Evolutionary conservation across 805 yeast species (phyloP).

Genomic region (Ogataea methanolica): DNA sequence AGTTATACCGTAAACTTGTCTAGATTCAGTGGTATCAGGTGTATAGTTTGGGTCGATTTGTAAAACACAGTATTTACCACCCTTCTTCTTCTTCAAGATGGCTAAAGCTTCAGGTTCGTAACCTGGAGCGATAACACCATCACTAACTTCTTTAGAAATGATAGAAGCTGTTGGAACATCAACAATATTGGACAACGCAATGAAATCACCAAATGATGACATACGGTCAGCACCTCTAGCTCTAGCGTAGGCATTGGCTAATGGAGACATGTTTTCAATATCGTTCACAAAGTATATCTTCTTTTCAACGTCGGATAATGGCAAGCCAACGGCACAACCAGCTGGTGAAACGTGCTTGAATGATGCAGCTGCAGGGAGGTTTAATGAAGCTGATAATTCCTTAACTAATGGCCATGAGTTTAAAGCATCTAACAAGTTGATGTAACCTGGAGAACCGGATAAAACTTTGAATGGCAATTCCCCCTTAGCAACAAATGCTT

Average conservation of each 20-base stretch:
- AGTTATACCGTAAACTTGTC: slow-evolving; percentile 95
- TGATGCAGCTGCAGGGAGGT: slow-evolving; percentile 97
- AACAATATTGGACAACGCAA: slow-evolving; percentile 94
- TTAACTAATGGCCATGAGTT: slow-evolving; percentile 99
- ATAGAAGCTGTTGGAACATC: slow-evolving; percentile 95
- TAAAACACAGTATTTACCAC: slow-evolving; percentile 93
- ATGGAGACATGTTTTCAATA: slow-evolving; percentile 90
- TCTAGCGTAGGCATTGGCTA: slow-evolving; percentile 97
- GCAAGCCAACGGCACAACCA: slow-evolving; percentile 96
- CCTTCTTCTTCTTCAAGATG: slow-evolving; percentile 86
- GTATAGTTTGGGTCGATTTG: slow-evolving; percentile 93
- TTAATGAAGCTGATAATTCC: slow-evolving; percentile 90
- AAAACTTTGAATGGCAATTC: slow-evolving; percentile 91
- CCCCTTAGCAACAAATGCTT: slow-evolving; percentile 84
- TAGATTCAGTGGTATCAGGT: slow-evolving; percentile 77
- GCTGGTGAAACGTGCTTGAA: slow-evolving; percentile 99
- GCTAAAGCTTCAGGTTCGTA: slow-evolving; percentile 89
- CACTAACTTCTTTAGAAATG: slow-evolving; percentile 95
- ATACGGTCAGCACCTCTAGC: slow-evolving; percentile 99
- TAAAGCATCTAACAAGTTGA: slow-evolving; percentile 91
- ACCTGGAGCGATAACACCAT: slow-evolving; percentile 99
- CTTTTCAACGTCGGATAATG: slow-evolving; percentile 86
- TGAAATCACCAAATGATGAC: slow-evolving; percentile 98
- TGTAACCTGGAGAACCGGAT: slow-evolving; percentile 95
- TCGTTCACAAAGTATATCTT: slow-evolving; percentile 93